Evolutionary conservation across 495 filamentous ascomycete species (phyloP).

Genomic region (Chlorociboria aeruginascens): DNA sequence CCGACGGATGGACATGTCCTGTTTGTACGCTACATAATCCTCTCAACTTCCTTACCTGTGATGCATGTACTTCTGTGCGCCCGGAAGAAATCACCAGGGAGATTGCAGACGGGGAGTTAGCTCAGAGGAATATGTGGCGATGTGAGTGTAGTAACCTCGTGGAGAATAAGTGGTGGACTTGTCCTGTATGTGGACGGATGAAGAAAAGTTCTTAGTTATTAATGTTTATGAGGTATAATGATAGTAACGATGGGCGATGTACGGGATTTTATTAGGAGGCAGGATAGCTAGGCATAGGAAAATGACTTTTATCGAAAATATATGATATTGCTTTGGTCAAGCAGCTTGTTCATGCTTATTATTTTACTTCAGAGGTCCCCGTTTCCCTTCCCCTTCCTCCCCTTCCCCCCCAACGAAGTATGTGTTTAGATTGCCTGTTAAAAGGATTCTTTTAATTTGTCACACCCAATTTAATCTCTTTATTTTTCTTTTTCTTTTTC

Average conservation of each 20-base stretch:
- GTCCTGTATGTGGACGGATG: constrained; percentile 53
- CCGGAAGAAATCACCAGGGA: constrained; percentile 26
- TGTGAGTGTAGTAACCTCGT: constrained; percentile 58
- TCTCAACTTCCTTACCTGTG: constrained; percentile 54
- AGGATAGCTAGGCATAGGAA: background rate
- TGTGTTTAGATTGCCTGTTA: no score
- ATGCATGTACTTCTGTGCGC: constrained; percentile 62
- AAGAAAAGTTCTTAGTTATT: constrained; percentile 42
- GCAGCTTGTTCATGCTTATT: no score
- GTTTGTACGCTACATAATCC: constrained; percentile 82
- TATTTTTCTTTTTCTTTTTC: no score
- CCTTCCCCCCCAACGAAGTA: no score
- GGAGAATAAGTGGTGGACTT: constrained; percentile 72
- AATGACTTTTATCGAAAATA: background rate
- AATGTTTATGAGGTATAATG: background rate
- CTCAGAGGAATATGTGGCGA: constrained; percentile 43
- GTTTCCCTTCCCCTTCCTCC: no score
- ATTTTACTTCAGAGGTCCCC: no score
- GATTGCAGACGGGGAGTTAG: constrained; percentile 9
- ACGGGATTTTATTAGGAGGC: no score
- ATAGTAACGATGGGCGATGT: background rate
- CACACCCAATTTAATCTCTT: no score
- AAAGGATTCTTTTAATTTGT: no score
- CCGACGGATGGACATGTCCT: constrained; percentile 56
- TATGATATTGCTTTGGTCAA: no score